These are phyloP conservation scores for Styphnolobium japonicum DNA, from an alignment of 306 rosid genomes.

Conservation along the genomic window DNA sequence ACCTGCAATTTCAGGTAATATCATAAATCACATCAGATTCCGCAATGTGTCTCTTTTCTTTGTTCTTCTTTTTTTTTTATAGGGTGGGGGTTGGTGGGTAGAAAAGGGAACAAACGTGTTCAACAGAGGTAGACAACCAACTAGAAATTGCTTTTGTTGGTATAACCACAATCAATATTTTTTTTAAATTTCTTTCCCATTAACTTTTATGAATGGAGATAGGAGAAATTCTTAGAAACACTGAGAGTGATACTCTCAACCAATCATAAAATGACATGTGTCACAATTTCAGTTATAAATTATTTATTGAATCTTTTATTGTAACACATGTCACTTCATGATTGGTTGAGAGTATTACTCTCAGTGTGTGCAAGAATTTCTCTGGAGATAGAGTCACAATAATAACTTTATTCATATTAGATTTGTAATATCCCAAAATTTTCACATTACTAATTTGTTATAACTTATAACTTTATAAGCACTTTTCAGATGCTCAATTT, in stretches of 20 bases:
- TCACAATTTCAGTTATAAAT: too few species aligned
- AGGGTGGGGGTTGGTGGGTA: neutral
- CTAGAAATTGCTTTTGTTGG: slow-evolving; percentile 1
- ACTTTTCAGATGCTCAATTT: neutral
- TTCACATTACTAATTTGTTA: neutral
- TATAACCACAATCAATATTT: neutral
- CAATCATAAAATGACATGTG: too few species aligned
- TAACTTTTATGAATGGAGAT: slow-evolving; percentile 19
- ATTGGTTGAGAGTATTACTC: too few species aligned
- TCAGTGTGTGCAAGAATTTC: too few species aligned
- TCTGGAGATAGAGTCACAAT: neutral
- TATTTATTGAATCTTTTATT: too few species aligned
- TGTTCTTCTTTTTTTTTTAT: too few species aligned
- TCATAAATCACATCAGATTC: slow-evolving; percentile 13
- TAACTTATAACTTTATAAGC: slow-evolving; percentile 1
- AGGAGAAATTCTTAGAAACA: too few species aligned
- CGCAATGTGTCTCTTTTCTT: neutral
- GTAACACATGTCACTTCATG: too few species aligned
- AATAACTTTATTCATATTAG: neutral
- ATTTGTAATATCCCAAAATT: neutral
- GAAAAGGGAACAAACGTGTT: neutral
- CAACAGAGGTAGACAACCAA: slow-evolving; percentile 2
- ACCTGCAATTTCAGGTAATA: slow-evolving; percentile 55
- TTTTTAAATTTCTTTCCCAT: neutral
- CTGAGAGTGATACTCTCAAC: too few species aligned